Conservation (phyloP, 2,329 filamentous ascomycete species). For the Akanthomyces dipterigenus region DNA sequence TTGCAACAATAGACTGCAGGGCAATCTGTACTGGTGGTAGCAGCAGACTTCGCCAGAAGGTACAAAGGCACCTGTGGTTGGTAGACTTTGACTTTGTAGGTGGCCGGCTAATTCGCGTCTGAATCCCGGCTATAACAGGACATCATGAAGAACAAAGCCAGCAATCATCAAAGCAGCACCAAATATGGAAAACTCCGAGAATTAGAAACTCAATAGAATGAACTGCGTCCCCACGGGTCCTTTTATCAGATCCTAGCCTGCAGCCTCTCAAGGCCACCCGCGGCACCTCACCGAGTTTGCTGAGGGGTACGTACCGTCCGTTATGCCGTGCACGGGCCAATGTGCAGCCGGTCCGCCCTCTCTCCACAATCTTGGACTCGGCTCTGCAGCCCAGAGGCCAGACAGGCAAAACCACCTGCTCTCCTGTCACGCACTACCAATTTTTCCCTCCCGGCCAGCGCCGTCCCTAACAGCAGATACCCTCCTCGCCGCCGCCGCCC, state of each 20-base stretch:
- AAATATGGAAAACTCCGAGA: neutral
- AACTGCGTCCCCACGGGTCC: neutral
- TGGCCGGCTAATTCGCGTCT: slow-evolving; percentile 10
- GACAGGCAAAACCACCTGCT: slow-evolving; percentile 20
- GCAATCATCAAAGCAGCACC: neutral
- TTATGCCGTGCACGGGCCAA: slow-evolving; percentile 23
- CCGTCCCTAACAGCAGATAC: slow-evolving; percentile 27
- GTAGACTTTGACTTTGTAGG: neutral
- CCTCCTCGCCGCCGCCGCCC: neutral
- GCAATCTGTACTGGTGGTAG: too few species aligned
- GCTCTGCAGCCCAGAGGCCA: neutral
- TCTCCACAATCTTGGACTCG: slow-evolving; percentile 18
- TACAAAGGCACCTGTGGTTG: neutral
- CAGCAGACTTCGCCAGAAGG: neutral
- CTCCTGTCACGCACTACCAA: slow-evolving; percentile 32
- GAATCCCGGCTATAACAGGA: slow-evolving; percentile 22
- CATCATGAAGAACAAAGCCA: slow-evolving; percentile 13
- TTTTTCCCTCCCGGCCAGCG: slow-evolving; percentile 30
- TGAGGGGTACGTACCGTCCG: neutral
- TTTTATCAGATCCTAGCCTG: neutral
- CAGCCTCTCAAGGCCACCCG: neutral
- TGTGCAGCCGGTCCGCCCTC: slow-evolving; percentile 13
- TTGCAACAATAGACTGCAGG: neutral
- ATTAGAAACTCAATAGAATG: neutral
- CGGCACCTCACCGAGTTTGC: neutral